Percentiles rank a stretch among this genome's conserved stretches.
Conservation (phyloP, 805 yeast species). For the Lipomyces mesembrius region DNA sequence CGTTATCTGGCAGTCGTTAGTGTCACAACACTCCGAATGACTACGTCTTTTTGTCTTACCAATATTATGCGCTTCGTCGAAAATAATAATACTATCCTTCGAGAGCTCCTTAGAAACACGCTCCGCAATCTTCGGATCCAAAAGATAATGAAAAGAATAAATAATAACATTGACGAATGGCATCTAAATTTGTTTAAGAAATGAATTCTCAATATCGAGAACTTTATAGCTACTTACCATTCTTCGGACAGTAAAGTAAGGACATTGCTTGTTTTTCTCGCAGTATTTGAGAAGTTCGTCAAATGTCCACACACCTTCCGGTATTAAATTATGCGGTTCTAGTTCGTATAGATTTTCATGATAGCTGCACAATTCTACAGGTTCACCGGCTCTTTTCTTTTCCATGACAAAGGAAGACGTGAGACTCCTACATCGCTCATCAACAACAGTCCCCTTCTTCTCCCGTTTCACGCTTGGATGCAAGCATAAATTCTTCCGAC, state of each 20-base stretch:
- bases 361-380: slow-evolving; percentile 73
- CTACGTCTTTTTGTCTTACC: slow-evolving; percentile 46
- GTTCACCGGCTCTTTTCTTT: slow-evolving; percentile 62
- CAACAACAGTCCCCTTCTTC: slow-evolving; percentile 88
- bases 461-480: slow-evolving; percentile 89
- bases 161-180: slow-evolving; percentile 84
- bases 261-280: slow-evolving; percentile 80
- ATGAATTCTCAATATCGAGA: not conserved
- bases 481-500: slow-evolving; percentile 91
- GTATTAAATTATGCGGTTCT: slow-evolving; percentile 87
- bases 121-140: slow-evolving; percentile 97
- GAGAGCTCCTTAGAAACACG: slow-evolving; percentile 91
- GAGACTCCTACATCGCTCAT: slow-evolving; percentile 92
- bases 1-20: slow-evolving; percentile 60
- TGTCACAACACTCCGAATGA: too few relatives aligned
- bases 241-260: slow-evolving; percentile 96
- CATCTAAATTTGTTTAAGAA: slow-evolving; percentile 21
- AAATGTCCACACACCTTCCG: slow-evolving; percentile 93
- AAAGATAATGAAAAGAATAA: slow-evolving; percentile 92
- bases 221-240: slow-evolving; percentile 67
- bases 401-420: slow-evolving; percentile 87
- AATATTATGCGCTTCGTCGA: slow-evolving; percentile 98
- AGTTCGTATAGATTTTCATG: slow-evolving; percentile 87
- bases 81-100: slow-evolving; percentile 89
- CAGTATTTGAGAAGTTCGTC: slow-evolving; percentile 81